Evolutionary conservation across 1,284 basidiomycete genomes (phyloP).

Genomic region (Tilletia indica): DNA sequence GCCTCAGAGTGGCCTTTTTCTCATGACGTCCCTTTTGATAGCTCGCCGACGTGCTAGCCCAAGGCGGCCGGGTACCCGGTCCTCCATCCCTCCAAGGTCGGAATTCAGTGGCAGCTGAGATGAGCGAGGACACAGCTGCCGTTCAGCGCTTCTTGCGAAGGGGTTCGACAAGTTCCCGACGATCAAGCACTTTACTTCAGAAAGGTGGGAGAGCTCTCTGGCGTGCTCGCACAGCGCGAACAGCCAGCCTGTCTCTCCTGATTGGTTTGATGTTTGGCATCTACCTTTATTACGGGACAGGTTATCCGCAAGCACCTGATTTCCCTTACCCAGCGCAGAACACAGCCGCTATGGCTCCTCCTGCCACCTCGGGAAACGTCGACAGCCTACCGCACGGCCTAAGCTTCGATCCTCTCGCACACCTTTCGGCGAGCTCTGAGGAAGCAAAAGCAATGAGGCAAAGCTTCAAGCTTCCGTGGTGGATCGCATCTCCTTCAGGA

Average conservation of each 20-base stretch:
- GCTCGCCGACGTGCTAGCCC: constrained; percentile 42
- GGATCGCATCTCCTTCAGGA: constrained; percentile 51
- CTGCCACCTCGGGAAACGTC: neutral
- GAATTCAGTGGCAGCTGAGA: neutral
- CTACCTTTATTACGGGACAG: constrained; percentile 49
- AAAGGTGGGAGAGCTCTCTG: constrained; percentile 27
- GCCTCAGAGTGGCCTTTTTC: neutral
- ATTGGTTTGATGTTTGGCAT: constrained; percentile 41
- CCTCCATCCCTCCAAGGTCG: neutral
- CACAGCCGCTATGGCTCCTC: neutral
- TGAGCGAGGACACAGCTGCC: neutral
- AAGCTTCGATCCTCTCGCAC: constrained; percentile 40
- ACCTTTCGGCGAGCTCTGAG: constrained; percentile 24
- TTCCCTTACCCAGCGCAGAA: constrained; percentile 18
- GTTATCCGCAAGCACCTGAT: constrained; percentile 27
- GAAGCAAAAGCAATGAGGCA: constrained; percentile 6
- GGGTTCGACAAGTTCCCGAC: constrained; percentile 1
- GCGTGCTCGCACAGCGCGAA: constrained; percentile 70
- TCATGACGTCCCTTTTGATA: neutral
- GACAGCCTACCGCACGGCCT: neutral
- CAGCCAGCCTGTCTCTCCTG: constrained; percentile 70
- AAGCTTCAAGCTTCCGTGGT: constrained; percentile 32
- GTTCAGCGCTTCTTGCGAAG: neutral
- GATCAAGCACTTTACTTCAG: constrained; percentile 1
- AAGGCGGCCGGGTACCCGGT: constrained; percentile 25